Evolutionary conservation across 2,329 filamentous ascomycete genomes (phyloP).

Genomic region (Fusarium sp.): DNA sequence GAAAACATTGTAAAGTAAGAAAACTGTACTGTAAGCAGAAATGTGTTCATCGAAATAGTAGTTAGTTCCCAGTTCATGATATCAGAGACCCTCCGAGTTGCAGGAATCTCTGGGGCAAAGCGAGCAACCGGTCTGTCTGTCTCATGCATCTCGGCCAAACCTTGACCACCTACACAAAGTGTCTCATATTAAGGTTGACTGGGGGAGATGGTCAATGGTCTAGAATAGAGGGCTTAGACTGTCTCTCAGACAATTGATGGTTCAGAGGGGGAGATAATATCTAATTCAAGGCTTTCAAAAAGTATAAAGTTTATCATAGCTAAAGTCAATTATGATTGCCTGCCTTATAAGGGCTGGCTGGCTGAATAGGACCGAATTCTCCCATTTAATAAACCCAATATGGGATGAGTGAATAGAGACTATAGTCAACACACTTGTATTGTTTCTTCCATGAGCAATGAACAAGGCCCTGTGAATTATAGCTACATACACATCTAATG

Average conservation of each 20-base stretch:
- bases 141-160: constrained; percentile 11
- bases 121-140: background rate
- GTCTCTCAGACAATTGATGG: background rate
- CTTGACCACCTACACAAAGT: constrained; percentile 4
- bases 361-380: background rate
- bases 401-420: background rate
- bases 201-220: background rate
- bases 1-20: background rate
- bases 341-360: background rate
- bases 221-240: background rate
- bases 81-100: constrained; percentile 1
- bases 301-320: background rate
- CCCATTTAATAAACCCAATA: background rate
- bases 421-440: background rate
- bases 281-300: background rate
- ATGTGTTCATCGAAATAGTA: constrained; percentile 18
- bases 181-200: background rate
- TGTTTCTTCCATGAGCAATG: background rate
- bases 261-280: background rate
- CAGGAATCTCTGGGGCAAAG: constrained; percentile 18
- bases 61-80: background rate
- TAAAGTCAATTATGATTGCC: background rate
- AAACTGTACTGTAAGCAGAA: background rate
- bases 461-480: background rate
- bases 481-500: constrained; percentile 1